Base-by-base conservation (phyloP, 2,329 filamentous ascomycete species). In the Aschersonia sp. region DNA sequence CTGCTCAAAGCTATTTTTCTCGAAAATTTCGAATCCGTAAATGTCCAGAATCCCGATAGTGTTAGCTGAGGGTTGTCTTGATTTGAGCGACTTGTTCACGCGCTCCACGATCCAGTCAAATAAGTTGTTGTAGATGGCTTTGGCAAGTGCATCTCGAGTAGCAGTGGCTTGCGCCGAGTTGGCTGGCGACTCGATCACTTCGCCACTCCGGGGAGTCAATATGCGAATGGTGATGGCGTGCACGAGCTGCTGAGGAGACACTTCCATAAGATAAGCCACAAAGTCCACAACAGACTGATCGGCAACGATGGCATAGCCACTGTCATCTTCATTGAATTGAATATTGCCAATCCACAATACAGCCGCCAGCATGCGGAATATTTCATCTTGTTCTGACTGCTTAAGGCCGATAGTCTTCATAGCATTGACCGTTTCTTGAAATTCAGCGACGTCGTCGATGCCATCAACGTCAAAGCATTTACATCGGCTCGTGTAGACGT, bases 11-110 rank as follows among this genome's bases (percentile, higher is more conserved):
- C 87, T 95, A 70, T 98, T 98, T 69, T 90, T 92, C 63, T 98
- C 92, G 56, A 98, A 98, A 55, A 98, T 98, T 62, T 98, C 92
- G 59, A 98, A 98, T 2, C 92, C 92, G 63, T 98, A 98, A 55
- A 98, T 98, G 73, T 98, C 92, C 55, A 98, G 74, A 60, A 98
- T 97, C 60, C 92, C 92, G 55, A 98, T 92, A 3, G 86, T 86
- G 63, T 95, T 92, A 41, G 79, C 70, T 4, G 89, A 77, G 0
- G 78, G 68, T 45, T 86, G 84, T 52, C 81, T 78, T 22, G 90
- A 85, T 62, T 86, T 82, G 50, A 97, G 68, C 5, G 90, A 95
- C 54, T 82, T 77, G 66, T 97, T 97, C 55, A 97, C 82, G 55
- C 92, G 83, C 57, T 84, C 79, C 22, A 97, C 89, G 54, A 98